Percentiles rank a stretch among this genome's conserved stretches.
Conservation (phyloP, 495 filamentous ascomycete genomes). For the Astrothelium subdiscretum region DNA sequence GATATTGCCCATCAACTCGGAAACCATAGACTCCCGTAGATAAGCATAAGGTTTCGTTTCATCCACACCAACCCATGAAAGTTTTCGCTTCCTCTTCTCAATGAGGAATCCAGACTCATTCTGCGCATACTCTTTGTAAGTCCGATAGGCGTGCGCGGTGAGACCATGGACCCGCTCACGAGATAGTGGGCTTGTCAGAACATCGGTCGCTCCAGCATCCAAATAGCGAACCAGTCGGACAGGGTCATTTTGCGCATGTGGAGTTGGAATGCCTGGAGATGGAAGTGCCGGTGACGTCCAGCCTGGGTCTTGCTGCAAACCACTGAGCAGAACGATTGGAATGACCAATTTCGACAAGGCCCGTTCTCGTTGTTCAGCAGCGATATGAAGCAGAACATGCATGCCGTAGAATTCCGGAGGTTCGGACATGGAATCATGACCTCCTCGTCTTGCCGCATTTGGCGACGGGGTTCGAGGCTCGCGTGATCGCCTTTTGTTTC, state of each 20-base stretch:
- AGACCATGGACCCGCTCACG: slow-evolving; percentile 57
- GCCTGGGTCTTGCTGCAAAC: slow-evolving; percentile 14
- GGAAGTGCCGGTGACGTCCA: slow-evolving; percentile 14
- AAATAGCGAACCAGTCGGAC: slow-evolving; percentile 53
- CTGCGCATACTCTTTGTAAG: slow-evolving; percentile 55
- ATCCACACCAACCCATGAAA: slow-evolving; percentile 85
- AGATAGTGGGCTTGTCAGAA: slow-evolving; percentile 65
- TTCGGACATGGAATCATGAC: neutral
- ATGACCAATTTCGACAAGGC: slow-evolving; percentile 21
- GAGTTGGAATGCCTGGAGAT: slow-evolving; percentile 18
- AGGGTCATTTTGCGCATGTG: slow-evolving; percentile 30
- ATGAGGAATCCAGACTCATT: slow-evolving; percentile 58
- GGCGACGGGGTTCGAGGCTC: slow-evolving; percentile 23
- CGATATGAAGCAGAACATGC: slow-evolving; percentile 21
- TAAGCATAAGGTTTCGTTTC: slow-evolving; percentile 83
- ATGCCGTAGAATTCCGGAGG: slow-evolving; percentile 23
- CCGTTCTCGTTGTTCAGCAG: slow-evolving; percentile 21
- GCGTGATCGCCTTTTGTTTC: slow-evolving; percentile 19
- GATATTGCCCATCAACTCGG: slow-evolving; percentile 81
- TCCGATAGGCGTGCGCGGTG: slow-evolving; percentile 71
- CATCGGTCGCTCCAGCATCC: slow-evolving; percentile 76
- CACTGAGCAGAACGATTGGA: slow-evolving; percentile 23
- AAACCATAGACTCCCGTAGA: slow-evolving; percentile 78
- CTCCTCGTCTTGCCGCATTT: slow-evolving; percentile 5
- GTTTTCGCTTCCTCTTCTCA: slow-evolving; percentile 58